Evolutionary conservation across 352 stramenopile genomes (phyloP), one percentile per base, ranked within the genome.

Genomic region (Peronospora destructor): DNA sequence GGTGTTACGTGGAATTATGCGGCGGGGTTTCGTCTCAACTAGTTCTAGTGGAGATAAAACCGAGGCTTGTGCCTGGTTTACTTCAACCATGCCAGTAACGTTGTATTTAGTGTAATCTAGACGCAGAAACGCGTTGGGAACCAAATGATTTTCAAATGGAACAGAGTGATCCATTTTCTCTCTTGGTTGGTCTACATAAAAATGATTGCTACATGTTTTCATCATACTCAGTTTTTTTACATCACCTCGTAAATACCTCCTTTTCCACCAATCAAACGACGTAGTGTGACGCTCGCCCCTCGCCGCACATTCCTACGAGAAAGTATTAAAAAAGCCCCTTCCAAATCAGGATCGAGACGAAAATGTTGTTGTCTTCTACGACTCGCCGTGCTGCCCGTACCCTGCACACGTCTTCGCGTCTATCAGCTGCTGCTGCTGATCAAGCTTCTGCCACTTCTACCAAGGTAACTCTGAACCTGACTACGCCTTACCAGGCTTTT

Each of bases 391-490:
- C 68, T 19, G 46, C 72, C 45, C 78, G 76, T 63, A 66, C 76
- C 48, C 61, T 84, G 40, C 73, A 83, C 71, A 83, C 57, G 58
- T 76, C 71, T 55, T 74, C 76, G 39, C 68, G 78, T 50, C 65
- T 72, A 49, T 63, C 62, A 29, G 72, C 73, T 37, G 71, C 76
- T 46, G 71, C 79, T 45, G 69, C 75, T 47, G 64, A 80, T 10
- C 59, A 70, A 49, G 56, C 69, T 25, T 4, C 23, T 26, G 48
- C 60, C 46, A 56, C 68, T 42, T 64, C 81, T 55, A 88, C 74
- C 49, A 90, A 92, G 66, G 77, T 92, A 21, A 94, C 77, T 49
- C 63, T 94, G 21, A 94, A 91, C 68, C 71, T 94, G 7, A 85
- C 65, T 45, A 87, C 83, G 46, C 83, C 84, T 26, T 87, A 88